Evolutionary conservation across 2,329 filamentous ascomycete species (phyloP).

Genomic region (Ploettnerulaceae sp.): DNA sequence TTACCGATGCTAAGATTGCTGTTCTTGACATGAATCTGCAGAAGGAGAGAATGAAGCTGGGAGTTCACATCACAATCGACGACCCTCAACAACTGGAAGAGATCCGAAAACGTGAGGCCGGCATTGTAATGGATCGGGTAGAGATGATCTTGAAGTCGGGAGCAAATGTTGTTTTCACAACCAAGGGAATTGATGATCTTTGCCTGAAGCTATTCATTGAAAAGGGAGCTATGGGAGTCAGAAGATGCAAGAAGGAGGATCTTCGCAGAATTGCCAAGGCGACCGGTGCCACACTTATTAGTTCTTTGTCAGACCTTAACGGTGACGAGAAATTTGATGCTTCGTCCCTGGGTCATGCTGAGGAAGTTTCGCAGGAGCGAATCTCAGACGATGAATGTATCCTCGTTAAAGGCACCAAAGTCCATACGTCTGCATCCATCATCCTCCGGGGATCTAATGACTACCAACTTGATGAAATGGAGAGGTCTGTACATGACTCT

Average conservation of each 20-base stretch:
- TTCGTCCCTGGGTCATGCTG: conserved; percentile 82
- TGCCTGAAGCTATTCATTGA: conserved; percentile 93
- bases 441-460: conserved; percentile 95
- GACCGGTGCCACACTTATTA: conserved; percentile 87
- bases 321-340: conserved; percentile 95
- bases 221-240: conserved; percentile 89
- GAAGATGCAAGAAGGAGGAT: conserved; percentile 98
- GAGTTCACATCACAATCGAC: conserved; percentile 96
- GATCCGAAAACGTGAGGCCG: conserved; percentile 87
- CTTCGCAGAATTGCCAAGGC: conserved; percentile 92
- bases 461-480: conserved; percentile 97
- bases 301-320: conserved; percentile 91
- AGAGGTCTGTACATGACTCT: conserved; percentile 95
- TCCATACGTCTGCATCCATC: conserved; percentile 88
- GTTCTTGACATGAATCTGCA: conserved; percentile 97
- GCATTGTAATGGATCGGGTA: conserved; percentile 88
- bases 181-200: conserved; percentile 97
- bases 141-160: conserved; percentile 98
- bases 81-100: conserved; percentile 96
- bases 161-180: conserved; percentile 93
- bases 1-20: conserved; percentile 93
- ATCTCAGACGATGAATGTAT: conserved; percentile 99
- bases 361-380: conserved; percentile 96
- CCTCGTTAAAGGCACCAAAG: conserved; percentile 90
- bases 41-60: conserved; percentile 98